phyloP scores from a whole-genome alignment of 805 yeast genomes.

The Metschnikowia continentalis region DNA sequence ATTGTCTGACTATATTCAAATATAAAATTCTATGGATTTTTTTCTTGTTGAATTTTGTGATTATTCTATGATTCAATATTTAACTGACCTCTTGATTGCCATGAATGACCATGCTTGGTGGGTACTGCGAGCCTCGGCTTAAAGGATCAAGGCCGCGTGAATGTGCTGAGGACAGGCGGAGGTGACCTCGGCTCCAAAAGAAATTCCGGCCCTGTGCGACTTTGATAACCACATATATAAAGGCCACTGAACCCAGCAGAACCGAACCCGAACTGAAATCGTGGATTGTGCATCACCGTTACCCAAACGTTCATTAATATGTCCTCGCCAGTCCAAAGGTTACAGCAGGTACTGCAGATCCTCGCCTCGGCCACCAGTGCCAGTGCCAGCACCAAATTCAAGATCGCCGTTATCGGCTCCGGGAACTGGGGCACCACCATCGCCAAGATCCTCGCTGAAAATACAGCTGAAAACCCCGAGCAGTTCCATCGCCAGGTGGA shows the following conservation, averaged over 20 bases:
- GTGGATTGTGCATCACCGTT: neutral
- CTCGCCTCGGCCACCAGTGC: slow-evolving; percentile 13
- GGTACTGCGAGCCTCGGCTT: slow-evolving; percentile 1
- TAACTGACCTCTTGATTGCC: too few relatives aligned
- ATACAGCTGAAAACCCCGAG: slow-evolving; percentile 64
- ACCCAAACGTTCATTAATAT: neutral
- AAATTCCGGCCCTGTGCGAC: neutral
- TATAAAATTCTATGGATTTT: too few relatives aligned
- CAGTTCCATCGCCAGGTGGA: slow-evolving; percentile 71
- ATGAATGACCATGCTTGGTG: too few relatives aligned
- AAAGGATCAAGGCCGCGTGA: neutral
- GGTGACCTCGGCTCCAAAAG: neutral
- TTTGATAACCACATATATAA: neutral
- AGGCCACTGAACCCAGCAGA: neutral
- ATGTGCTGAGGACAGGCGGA: neutral
- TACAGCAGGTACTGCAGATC: slow-evolving; percentile 18
- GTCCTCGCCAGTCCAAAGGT: slow-evolving; percentile 16
- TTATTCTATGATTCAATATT: too few relatives aligned
- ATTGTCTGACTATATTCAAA: too few relatives aligned
- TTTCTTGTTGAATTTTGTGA: too few relatives aligned
- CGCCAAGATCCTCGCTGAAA: slow-evolving; percentile 92
- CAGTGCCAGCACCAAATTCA: slow-evolving; percentile 26
- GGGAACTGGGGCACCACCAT: slow-evolving; percentile 99
- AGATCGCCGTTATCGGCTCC: slow-evolving; percentile 64
- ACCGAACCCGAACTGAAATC: neutral